Base-by-base conservation (phyloP, 352 stramenopile species). In the Phytopythium sindhum region DNA sequence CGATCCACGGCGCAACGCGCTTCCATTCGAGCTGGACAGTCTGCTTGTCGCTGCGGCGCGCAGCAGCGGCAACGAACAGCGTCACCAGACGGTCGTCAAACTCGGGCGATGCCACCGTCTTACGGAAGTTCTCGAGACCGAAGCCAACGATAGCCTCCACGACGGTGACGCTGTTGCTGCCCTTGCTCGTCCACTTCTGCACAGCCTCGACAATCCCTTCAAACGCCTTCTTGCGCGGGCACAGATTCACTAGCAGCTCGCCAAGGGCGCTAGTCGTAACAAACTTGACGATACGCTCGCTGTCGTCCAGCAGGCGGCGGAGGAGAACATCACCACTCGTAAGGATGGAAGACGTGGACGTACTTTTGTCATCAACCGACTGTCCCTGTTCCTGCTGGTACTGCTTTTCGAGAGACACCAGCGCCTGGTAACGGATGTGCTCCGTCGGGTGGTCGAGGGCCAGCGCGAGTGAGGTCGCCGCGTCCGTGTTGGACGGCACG, bases 391-490 rank as follows among this genome's bases (percentile, higher is more conserved):
- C 66, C 15, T 64, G 56, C 41, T 78, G 63, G 48, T 86, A 68
- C 67, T 90, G 75, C 62, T 88, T 86, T 11, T 75, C 70, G n/a
- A 96, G 65, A 21, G 76, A 76, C 63, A 83, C 67, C 53, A 96
- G 68, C 11, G 88, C 86, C 58, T 92, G 69, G 60, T 89, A 88
- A n/a, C 88, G 85, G 33, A 83, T 91, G 62, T 78, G 66, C 56
- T 88, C 85, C 11, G 73, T 92, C 50, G 84, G 79, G 57, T 94
- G 86, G 61, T 96, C 88, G 19, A 96, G 65, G 15, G 88, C 85
- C 6, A 94, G 71, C 7, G 86, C 76, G 9, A 96, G 61, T 9
- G 86, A 93, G 31, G 84, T 94, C 60, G 77, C 86, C n/a, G 80
- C 80, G 53, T 89, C 75, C 7, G 70, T 74, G 33, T 66, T 73